Percentiles rank a stretch among this genome's conserved stretches.
Conservation (phyloP, 371 early-diverging fungal genomes). For the Haplosporangium sp. region DNA sequence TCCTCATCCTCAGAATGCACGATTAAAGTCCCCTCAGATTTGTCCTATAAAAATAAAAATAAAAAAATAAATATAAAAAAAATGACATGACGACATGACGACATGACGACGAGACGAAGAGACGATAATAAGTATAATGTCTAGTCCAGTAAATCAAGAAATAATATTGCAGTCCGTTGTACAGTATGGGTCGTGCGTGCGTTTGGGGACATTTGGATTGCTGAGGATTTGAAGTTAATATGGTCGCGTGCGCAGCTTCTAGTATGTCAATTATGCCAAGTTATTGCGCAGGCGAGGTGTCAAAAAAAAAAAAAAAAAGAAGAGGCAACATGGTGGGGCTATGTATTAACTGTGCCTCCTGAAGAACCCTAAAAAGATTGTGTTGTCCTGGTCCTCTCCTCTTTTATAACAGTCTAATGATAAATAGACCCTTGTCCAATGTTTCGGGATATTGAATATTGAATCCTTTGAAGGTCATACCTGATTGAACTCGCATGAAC, state of each 20-base stretch:
- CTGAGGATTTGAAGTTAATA: neutral
- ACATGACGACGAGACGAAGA: too few relatives aligned
- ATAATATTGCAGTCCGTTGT: too few relatives aligned
- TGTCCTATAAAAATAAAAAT: slow-evolving; percentile 48
- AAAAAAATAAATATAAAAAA: too few relatives aligned
- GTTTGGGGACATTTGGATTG: neutral
- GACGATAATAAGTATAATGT: too few relatives aligned
- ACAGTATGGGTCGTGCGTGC: neutral
- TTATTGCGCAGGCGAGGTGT: neutral
- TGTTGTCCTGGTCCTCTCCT: neutral
- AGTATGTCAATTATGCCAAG: neutral
- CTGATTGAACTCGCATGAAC: slow-evolving; percentile 67
- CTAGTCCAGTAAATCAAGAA: too few relatives aligned
- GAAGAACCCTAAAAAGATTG: neutral
- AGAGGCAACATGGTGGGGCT: neutral
- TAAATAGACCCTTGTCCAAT: neutral
- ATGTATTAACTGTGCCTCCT: neutral
- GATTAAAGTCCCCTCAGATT: slow-evolving; percentile 65
- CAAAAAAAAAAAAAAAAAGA: neutral
- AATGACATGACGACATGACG: too few relatives aligned
- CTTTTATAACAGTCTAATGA: neutral
- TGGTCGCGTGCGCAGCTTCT: neutral
- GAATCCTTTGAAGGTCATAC: slow-evolving; percentile 40
- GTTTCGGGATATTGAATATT: too few relatives aligned
- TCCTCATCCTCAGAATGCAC: slow-evolving; percentile 77